These are phyloP conservation scores for Papiliotrema nemorosa DNA, from an alignment of 1,284 basidiomycete species.

Conservation along the genomic window DNA sequence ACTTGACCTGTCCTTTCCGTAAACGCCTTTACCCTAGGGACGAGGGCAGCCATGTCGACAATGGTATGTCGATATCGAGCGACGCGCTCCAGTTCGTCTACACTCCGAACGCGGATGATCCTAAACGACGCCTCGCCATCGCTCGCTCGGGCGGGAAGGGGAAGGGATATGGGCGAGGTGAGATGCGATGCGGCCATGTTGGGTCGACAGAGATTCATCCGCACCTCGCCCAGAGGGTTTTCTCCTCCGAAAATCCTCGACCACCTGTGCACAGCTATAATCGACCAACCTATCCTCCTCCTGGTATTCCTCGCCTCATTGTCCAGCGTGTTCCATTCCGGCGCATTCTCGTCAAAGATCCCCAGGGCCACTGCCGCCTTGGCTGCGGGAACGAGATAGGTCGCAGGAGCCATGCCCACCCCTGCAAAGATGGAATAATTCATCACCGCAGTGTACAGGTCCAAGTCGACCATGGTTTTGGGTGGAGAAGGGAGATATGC, in stretches of 20 bases:
- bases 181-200: neutral
- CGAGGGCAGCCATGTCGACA: neutral
- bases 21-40: conserved; percentile 4
- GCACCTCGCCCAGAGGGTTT: neutral
- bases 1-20: neutral
- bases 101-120: conserved; percentile 5
- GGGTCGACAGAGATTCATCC: conserved; percentile 14
- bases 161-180: neutral
- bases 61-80: conserved; percentile 2
- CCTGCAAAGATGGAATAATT: neutral
- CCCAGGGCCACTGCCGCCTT: neutral
- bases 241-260: too few relatives aligned
- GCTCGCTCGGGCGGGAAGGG: neutral
- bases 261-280: conserved; percentile 1
- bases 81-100: conserved; percentile 1
- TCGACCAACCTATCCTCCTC: neutral
- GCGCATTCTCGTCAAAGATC: conserved; percentile 2
- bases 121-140: neutral
- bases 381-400: neutral
- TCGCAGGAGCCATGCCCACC: neutral
- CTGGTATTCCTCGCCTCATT: neutral
- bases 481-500: neutral
- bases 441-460: neutral
- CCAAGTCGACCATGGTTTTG: neutral
- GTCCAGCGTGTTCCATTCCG: conserved; percentile 1